Conservation (phyloP, 768 basidiomycete genomes). For the Galerina sulciceps region DNA sequence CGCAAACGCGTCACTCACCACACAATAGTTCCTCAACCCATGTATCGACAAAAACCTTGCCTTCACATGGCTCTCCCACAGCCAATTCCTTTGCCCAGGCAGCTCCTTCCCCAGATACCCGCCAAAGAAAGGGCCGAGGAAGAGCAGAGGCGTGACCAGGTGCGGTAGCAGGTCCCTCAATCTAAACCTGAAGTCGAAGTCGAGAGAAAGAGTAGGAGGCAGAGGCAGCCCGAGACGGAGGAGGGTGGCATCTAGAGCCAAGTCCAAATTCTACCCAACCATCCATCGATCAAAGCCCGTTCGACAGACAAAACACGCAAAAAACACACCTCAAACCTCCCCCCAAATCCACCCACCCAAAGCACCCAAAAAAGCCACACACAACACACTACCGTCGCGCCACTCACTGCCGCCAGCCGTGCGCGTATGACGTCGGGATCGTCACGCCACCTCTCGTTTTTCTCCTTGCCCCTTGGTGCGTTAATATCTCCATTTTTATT, state of each 20-base stretch:
- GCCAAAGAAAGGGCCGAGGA: constrained; percentile 77
- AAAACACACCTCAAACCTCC: constrained; percentile 23
- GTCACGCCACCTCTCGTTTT: constrained; percentile 68
- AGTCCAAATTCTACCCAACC: constrained; percentile 7
- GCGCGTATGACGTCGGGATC: constrained; percentile 87
- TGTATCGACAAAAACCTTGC: constrained; percentile 51
- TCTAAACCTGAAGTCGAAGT: background rate
- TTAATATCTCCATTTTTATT: background rate
- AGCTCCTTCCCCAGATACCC: constrained; percentile 47
- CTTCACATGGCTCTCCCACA: constrained; percentile 40
- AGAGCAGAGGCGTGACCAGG: constrained; percentile 74
- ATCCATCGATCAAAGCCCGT: constrained; percentile 13
- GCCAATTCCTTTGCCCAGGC: constrained; percentile 60
- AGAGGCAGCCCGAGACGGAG: constrained; percentile 44
- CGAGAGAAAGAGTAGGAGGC: too few species aligned
- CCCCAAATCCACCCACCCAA: constrained; percentile 31
- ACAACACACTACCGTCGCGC: constrained; percentile 66
- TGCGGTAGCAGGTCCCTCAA: constrained; percentile 45
- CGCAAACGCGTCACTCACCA: constrained; percentile 36
- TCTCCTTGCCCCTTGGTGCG: constrained; percentile 17
- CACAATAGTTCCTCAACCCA: constrained; percentile 73
- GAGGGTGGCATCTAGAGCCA: constrained; percentile 31
- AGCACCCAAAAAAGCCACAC: constrained; percentile 50
- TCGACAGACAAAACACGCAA: background rate
- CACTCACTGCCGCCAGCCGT: constrained; percentile 67